These are phyloP conservation scores for Immersiporthe knoxdaviesiana DNA, from an alignment of 2,329 filamentous ascomycete species.

Conservation along the genomic window DNA sequence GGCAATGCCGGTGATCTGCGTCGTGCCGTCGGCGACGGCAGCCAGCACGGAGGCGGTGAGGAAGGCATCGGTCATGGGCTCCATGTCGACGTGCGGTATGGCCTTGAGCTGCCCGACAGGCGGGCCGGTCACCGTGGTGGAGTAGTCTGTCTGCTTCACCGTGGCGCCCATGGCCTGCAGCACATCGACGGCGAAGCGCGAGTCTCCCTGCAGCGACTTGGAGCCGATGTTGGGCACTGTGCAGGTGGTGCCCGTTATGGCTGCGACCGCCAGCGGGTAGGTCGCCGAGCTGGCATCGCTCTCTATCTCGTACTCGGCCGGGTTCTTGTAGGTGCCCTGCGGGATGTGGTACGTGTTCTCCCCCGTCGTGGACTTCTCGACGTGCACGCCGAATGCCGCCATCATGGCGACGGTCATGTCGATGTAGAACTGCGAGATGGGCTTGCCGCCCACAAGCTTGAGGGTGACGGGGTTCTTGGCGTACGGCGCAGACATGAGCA, in stretches of 20 bases:
- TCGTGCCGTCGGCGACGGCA: conserved; percentile 82
- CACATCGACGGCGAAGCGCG: conserved; percentile 89
- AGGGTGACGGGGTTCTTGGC: conserved; percentile 92
- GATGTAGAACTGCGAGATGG: conserved; percentile 95
- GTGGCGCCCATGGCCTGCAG: conserved; percentile 90
- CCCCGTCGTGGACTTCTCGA: conserved; percentile 75
- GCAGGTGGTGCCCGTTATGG: conserved; percentile 93
- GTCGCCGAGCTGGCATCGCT: conserved; percentile 98
- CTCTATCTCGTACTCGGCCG: conserved; percentile 84
- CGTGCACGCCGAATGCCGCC: conserved; percentile 83
- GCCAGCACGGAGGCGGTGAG: conserved; percentile 91
- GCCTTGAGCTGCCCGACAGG: conserved; percentile 71
- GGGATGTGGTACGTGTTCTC: conserved; percentile 94
- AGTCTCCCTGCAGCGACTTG: conserved; percentile 89
- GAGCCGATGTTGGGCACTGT: conserved; percentile 96
- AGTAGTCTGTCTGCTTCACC: conserved; percentile 81
- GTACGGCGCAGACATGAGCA: conserved; percentile 96
- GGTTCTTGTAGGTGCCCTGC: conserved; percentile 80
- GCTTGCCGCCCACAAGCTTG: conserved; percentile 90
- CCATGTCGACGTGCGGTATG: conserved; percentile 89
- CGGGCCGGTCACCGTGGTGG: conserved; percentile 94
- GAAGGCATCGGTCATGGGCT: conserved; percentile 99
- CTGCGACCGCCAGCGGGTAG: conserved; percentile 90
- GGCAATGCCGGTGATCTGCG: conserved; percentile 89
- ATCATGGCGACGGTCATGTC: conserved; percentile 99